phyloP scores from a whole-genome alignment of 306 rosid genomes.

The Fragaria iinumae region DNA sequence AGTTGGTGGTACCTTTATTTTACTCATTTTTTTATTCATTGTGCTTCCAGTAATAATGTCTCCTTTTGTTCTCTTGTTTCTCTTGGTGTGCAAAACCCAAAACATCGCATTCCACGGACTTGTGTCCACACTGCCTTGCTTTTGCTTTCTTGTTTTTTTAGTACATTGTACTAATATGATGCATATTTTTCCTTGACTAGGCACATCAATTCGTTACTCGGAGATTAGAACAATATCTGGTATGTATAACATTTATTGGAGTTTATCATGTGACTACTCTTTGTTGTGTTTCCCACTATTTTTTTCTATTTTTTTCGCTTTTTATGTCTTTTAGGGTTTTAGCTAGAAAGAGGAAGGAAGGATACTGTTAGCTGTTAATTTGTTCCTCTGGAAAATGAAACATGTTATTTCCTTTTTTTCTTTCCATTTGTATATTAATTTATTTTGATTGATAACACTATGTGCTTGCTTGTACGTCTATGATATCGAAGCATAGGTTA shows the following conservation, averaged over 20 bases:
- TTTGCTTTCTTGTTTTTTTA: neutral
- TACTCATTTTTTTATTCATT: neutral
- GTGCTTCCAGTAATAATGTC: neutral
- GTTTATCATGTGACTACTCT: neutral
- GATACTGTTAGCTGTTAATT: too few species aligned
- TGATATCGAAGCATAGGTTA: neutral
- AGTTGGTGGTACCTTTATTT: neutral
- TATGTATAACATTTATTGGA: conserved; percentile 33
- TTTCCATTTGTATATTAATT: neutral
- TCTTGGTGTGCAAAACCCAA: neutral
- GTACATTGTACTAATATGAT: neutral
- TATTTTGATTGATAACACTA: neutral
- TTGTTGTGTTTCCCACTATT: neutral
- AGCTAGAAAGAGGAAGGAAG: neutral
- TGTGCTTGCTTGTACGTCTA: neutral
- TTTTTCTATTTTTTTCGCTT: neutral
- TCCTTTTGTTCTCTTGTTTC: neutral
- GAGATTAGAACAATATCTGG: conserved; percentile 93
- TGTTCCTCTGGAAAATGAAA: neutral
- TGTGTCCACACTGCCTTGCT: neutral
- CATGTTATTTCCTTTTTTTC: neutral
- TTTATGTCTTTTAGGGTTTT: neutral
- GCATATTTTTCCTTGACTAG: conserved; percentile 38
- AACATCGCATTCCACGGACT: neutral
- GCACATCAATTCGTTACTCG: conserved; percentile 77